Evolutionary conservation across 2,329 filamentous ascomycete species (phyloP), one percentile per base, ranked within the genome.

Genomic region (Tolypocladium cylindrosporum): DNA sequence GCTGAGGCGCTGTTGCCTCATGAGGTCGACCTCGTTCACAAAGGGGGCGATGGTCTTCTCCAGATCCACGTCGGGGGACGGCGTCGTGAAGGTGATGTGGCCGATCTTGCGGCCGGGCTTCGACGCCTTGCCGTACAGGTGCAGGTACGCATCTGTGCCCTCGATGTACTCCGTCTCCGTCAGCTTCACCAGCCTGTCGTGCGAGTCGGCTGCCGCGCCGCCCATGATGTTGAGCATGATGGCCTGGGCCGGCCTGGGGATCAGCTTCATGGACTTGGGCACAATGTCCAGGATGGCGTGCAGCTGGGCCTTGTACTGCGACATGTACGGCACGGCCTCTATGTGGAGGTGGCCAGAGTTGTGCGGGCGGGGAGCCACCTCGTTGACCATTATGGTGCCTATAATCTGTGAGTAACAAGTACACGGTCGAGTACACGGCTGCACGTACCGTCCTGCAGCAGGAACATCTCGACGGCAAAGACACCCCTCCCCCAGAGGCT

Each of bases 281-380:
- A 81, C 82, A 24, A 87, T 78, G 61, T 78, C 90, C 42, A 96
- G 82, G 61, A 99, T 93, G 1, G 93, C 86, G 60, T 87, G 84
- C 11, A 97, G 83, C 69, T 99, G 92, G 2, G 91, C 89, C 70
- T 94, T 91, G 74, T 90, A 99, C 73, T 99, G 94, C 0, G 91
- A 65, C 75, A 87, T 80, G 60, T 93, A 84, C 0, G 87, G 86
- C 54, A 94, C 90, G 4, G 90, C 90, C 75, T 99, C 93, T 63
- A 97, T 97, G 3, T 90, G 96, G 74, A 92, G 93, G 74, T 97
- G 94, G 0, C 94, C 94, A 0, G 90, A 95, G 76, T 97, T 97
- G 75, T 97, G 92, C 58, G 78, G 77, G 19, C 90, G 81, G 14
- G 90, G 90, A 0, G 90, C 90, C 62, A 95, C 88, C 74, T 96